A percentile compares a stretch with the other conserved stretches of the same genome.
These are phyloP conservation scores for Globisporangium splendens DNA, from an alignment of 352 stramenopile species.

Conservation along the genomic window DNA sequence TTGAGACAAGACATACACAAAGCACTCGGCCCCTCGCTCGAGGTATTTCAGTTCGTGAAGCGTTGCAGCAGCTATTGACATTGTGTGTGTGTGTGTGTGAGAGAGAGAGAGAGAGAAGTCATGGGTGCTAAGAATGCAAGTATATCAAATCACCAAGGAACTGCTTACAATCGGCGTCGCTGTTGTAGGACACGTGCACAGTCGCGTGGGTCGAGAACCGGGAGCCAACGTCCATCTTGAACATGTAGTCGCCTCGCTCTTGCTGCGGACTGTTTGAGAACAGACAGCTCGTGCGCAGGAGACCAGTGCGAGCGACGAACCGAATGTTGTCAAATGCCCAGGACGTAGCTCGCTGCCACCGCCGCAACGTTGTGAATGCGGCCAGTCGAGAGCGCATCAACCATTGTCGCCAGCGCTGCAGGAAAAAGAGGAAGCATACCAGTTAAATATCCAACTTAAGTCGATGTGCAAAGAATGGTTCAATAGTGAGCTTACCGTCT, in stretches of 20 bases:
- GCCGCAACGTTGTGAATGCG: conserved; percentile 35
- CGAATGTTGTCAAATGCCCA: conserved; percentile 31
- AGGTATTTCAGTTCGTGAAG: conserved; percentile 74
- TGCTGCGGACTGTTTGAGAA: conserved; percentile 21
- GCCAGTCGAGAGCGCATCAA: conserved; percentile 28
- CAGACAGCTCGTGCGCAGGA: conserved; percentile 42
- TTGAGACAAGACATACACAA: conserved; percentile 51
- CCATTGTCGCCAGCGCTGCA: conserved; percentile 41
- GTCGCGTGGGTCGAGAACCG: conserved; percentile 49
- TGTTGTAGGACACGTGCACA: conserved; percentile 57
- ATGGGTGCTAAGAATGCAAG: too few relatives aligned
- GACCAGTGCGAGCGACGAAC: conserved; percentile 33
- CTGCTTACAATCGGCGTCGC: conserved; percentile 62
- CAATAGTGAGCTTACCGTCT: conserved; percentile 41
- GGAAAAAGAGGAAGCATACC: background rate
- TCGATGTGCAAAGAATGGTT: too few relatives aligned
- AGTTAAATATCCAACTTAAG: background rate
- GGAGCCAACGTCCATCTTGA: conserved; percentile 63
- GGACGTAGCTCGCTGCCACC: conserved; percentile 19
- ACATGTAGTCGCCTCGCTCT: conserved; percentile 56
- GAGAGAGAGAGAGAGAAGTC: too few relatives aligned
- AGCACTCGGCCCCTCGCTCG: conserved; percentile 65
- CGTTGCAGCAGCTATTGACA: conserved; percentile 33
- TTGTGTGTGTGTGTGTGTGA: too few relatives aligned
- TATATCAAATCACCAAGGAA: too few relatives aligned